Conservation (phyloP, 768 basidiomycete species). For the Butyriboletus loyo region DNA sequence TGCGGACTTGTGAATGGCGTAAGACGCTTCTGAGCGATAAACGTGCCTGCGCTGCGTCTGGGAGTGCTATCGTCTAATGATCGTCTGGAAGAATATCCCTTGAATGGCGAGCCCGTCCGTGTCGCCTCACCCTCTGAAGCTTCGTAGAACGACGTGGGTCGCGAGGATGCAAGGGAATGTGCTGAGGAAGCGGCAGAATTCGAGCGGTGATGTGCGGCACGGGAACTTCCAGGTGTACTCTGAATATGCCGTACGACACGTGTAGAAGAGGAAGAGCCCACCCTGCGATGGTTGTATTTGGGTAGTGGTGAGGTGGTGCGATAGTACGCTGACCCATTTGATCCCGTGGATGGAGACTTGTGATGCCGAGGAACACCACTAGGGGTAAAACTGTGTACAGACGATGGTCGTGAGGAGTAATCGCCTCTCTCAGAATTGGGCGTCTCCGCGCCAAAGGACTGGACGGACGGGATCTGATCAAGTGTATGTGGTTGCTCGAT, state of each 20-base stretch:
- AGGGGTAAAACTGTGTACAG: slow-evolving; percentile 74
- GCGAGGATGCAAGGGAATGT: slow-evolving; percentile 72
- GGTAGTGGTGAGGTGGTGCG: slow-evolving; percentile 79
- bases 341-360: slow-evolving; percentile 76
- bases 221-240: slow-evolving; percentile 32
- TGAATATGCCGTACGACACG: slow-evolving; percentile 70
- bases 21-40: slow-evolving; percentile 78
- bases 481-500: slow-evolving; percentile 54
- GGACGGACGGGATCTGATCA: slow-evolving; percentile 55
- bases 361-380: slow-evolving; percentile 53
- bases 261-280: slow-evolving; percentile 79
- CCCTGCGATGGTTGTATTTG: slow-evolving; percentile 69
- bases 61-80: slow-evolving; percentile 47
- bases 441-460: slow-evolving; percentile 76
- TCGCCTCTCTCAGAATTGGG: slow-evolving; percentile 86
- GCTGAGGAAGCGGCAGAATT: slow-evolving; percentile 77
- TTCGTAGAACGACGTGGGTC: slow-evolving; percentile 77
- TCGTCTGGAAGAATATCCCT: slow-evolving; percentile 42
- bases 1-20: slow-evolving; percentile 68
- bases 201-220: slow-evolving; percentile 61
- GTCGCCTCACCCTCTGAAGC: slow-evolving; percentile 63
- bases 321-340: slow-evolving; percentile 60
- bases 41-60: slow-evolving; percentile 50
- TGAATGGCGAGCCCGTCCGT: slow-evolving; percentile 66
- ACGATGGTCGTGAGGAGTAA: slow-evolving; percentile 76